Evolutionary conservation across 257 asterid genomes (phyloP), one percentile per base, ranked within the genome.

Genomic region (Cynanchum wilfordii): DNA sequence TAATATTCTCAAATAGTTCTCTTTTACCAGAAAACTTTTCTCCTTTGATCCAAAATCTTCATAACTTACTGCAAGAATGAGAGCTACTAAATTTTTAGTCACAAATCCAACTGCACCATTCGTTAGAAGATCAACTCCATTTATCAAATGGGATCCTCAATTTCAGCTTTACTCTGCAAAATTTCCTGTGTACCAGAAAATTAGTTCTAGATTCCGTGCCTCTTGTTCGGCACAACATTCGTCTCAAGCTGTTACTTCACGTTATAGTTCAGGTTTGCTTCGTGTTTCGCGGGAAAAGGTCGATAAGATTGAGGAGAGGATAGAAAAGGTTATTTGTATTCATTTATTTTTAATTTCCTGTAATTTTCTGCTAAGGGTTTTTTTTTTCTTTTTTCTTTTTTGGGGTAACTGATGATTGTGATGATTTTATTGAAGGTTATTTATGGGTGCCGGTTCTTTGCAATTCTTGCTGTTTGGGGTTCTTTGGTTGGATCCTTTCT

Each of bases 401-500:
- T 0, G 36, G 66, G 50, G 50, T 70, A 40, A 7, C 5, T 70
- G 27, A 27, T 66, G 56, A 47, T 22, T 59, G 3, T 10, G 13
- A 9, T 42, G 6, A 8, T 13, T 36, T 11, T 42, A 40, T 58
- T 83, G 91, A 68, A 93, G 96, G 87, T 86, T 69, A 86, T 93
- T 59, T 93, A 89, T 50, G 84, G 94, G 17, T 91, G 98, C 76
- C 85, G 96, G 19, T 90, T 93, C 84, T 88, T 93, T 60, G 89
- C 96, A 22, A 91, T 91, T 81, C 88, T 93, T 80, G 97, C 97
- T n/a, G 98, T 91, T 22, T 86, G 87, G 90, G 98, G 98, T 29
- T 93, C 96, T 22, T 77, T 93, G 56, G 29, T 89, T 64, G 97
- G 97, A 10, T 93, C 98, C 69, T 85, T 93, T 69, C 94, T 93